phyloP scores from a whole-genome alignment of 805 yeast species.

The Priceomyces castillae region DNA sequence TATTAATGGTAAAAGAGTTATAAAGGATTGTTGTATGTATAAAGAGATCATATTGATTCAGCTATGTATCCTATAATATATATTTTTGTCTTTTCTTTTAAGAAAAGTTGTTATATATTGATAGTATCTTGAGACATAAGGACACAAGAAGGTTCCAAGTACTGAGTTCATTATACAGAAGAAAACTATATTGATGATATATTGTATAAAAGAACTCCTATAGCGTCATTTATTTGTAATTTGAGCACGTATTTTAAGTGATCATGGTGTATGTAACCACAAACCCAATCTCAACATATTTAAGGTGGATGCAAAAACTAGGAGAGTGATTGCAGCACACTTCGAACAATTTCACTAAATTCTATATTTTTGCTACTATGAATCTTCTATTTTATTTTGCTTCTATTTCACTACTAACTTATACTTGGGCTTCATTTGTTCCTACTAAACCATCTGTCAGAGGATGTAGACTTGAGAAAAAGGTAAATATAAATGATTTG shows the following conservation, averaged over 20 bases:
- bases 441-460: background rate
- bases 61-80: too few relatives aligned
- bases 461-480: conserved; percentile 3
- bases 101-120: too few relatives aligned
- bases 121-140: too few relatives aligned
- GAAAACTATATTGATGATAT: too few relatives aligned
- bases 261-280: background rate
- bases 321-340: background rate
- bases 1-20: too few relatives aligned
- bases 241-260: background rate
- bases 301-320: background rate
- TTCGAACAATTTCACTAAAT: background rate
- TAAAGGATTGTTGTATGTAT: too few relatives aligned
- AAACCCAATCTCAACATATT: background rate
- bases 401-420: background rate
- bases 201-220: background rate
- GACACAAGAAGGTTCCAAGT: too few relatives aligned
- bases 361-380: background rate
- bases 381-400: background rate
- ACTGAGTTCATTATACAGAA: too few relatives aligned
- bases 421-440: background rate
- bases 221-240: background rate
- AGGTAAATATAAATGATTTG: background rate
- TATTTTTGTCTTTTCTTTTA: too few relatives aligned
- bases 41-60: too few relatives aligned